phyloP scores from a whole-genome alignment of 345 rosid genomes.

The Brassica cretica region DNA sequence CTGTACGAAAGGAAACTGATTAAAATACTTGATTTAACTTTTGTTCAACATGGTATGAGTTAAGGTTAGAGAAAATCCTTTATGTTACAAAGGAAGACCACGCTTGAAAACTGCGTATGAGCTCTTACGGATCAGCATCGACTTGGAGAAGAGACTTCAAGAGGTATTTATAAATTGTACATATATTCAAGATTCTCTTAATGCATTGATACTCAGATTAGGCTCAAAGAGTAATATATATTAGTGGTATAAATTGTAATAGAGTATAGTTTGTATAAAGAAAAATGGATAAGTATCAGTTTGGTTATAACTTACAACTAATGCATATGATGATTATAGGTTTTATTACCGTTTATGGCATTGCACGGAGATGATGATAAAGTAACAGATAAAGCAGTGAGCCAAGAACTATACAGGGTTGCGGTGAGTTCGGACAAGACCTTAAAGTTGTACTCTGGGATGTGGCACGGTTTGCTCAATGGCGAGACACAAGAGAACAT shows the following conservation, averaged over 20 bases:
- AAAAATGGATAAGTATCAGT: neutral
- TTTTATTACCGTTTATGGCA: conserved; percentile 65
- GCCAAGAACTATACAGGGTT: conserved; percentile 51
- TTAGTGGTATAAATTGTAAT: neutral
- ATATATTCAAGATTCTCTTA: neutral
- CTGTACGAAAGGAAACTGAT: conserved; percentile 12
- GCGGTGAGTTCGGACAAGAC: conserved; percentile 73
- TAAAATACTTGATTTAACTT: neutral
- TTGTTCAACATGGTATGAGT: conserved; percentile 11
- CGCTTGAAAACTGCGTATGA: conserved; percentile 75
- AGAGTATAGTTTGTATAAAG: neutral
- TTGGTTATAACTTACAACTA: neutral
- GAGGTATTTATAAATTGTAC: conserved; percentile 47
- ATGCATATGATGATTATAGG: conserved; percentile 38
- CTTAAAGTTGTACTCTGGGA: conserved; percentile 67
- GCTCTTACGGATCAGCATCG: conserved; percentile 49
- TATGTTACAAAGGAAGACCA: conserved; percentile 76
- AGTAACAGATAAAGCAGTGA: conserved; percentile 72
- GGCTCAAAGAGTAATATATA: neutral
- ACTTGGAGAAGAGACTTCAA: conserved; percentile 54
- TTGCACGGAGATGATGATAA: conserved; percentile 83
- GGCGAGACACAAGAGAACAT: conserved; percentile 70
- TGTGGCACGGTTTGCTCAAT: conserved; percentile 88
- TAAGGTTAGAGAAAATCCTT: conserved; percentile 61
- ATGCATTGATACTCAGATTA: conserved; percentile 1